Conservation (phyloP, 495 filamentous ascomycete species). For the Daldinia decipiens region DNA sequence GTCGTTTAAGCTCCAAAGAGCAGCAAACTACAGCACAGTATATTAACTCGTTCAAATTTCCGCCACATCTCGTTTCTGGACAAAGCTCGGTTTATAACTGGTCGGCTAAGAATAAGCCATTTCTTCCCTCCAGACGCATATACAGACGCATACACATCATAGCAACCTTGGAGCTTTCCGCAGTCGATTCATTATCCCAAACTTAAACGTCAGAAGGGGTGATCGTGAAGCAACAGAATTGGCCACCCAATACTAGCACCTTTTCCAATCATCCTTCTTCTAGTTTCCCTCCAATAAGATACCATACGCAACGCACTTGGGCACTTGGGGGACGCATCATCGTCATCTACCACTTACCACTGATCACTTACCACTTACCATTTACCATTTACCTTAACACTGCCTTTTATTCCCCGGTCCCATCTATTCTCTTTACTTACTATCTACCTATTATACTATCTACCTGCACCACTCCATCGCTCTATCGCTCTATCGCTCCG, state of each 20-base stretch:
- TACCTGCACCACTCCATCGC: not conserved
- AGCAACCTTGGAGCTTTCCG: conserved; percentile 6
- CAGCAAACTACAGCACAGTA: conserved; percentile 2
- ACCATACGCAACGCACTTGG: not conserved
- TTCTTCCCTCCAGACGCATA: conserved; percentile 11
- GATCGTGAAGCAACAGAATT: conserved; percentile 21
- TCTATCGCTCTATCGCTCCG: not conserved
- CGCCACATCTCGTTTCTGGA: conserved; percentile 22
- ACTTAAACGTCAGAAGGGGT: conserved; percentile 10
- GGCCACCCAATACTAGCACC: conserved; percentile 31
- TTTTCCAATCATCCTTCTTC: conserved; percentile 27
- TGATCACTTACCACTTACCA: too few species aligned
- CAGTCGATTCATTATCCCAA: conserved; percentile 22
- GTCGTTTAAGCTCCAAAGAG: not conserved
- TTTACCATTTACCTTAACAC: not conserved
- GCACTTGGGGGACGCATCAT: conserved; percentile 11
- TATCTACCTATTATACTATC: not conserved
- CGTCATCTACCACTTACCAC: not conserved
- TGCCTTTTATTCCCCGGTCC: conserved; percentile 18
- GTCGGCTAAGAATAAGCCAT: not conserved
- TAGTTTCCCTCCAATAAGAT: conserved; percentile 20
- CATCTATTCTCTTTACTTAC: conserved; percentile 4
- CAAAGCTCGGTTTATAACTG: conserved; percentile 5
- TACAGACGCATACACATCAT: not conserved
- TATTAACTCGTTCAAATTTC: conserved; percentile 8